Conservation (phyloP, 2,329 filamentous ascomycete species). For the Bipolaris cookei region DNA sequence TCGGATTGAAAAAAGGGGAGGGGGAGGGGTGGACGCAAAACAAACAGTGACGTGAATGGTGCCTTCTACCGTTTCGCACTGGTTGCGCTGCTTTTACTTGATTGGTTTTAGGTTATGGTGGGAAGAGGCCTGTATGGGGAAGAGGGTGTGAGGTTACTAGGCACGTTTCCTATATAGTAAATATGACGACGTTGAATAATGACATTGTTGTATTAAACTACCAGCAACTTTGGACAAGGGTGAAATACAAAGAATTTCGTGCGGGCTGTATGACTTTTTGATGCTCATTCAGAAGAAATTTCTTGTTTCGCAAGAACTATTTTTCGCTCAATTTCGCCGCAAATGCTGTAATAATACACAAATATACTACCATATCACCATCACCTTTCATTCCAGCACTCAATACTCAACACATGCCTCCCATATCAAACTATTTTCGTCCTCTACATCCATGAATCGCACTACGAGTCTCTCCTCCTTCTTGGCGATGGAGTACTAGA, state of each 20-base stretch:
- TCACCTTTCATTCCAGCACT: neutral
- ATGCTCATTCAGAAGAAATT: neutral
- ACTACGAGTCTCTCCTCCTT: conserved; percentile 5
- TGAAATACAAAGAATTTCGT: neutral
- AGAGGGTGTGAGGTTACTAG: neutral
- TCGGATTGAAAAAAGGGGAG: too few relatives aligned
- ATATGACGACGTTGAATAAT: neutral
- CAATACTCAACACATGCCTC: neutral
- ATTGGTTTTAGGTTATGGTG: too few relatives aligned
- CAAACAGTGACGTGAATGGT: conserved; percentile 8
- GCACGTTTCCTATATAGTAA: neutral
- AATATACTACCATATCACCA: neutral
- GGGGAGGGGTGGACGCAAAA: too few relatives aligned
- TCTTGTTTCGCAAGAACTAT: neutral
- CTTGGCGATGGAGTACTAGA: conserved; percentile 7
- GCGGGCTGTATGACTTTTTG: neutral
- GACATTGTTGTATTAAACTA: too few relatives aligned
- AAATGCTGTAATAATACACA: neutral
- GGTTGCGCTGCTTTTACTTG: too few relatives aligned
- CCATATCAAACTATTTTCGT: neutral
- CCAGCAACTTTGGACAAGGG: neutral
- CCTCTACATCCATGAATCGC: neutral
- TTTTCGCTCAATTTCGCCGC: neutral
- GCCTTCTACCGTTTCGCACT: neutral
- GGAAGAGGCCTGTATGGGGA: too few relatives aligned